phyloP scores from a whole-genome alignment of 1,139 yeast genomes.

The Blastobotrys aristatus region DNA sequence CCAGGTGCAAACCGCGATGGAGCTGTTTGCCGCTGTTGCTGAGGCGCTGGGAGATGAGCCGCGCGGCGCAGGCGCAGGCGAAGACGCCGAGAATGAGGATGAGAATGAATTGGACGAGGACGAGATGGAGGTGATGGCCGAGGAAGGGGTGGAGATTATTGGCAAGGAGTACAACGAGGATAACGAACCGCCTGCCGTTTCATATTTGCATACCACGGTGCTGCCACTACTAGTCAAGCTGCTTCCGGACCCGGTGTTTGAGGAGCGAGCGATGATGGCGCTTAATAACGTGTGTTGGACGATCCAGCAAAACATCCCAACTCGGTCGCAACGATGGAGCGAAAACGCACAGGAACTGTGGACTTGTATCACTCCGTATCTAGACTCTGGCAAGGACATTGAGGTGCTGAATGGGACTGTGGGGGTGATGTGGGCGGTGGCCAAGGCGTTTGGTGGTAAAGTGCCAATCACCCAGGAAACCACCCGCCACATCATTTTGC shows the following conservation, averaged over 20 bases:
- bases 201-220: slow-evolving; percentile 18
- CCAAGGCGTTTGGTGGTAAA: slow-evolving; percentile 43
- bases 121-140: slow-evolving; percentile 13
- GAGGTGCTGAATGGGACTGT: slow-evolving; percentile 46
- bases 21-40: slow-evolving; percentile 8
- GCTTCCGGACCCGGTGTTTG: slow-evolving; percentile 20
- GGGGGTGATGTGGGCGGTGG: slow-evolving; percentile 59
- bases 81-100: slow-evolving; percentile 14
- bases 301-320: slow-evolving; percentile 20
- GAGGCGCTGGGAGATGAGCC: slow-evolving; percentile 9
- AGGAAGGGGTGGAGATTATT: slow-evolving; percentile 3
- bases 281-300: slow-evolving; percentile 54
- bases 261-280: slow-evolving; percentile 55
- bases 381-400: slow-evolving; percentile 29
- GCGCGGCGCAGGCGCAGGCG: slow-evolving; percentile 8
- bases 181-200: slow-evolving; percentile 12
- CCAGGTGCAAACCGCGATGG: slow-evolving; percentile 41
- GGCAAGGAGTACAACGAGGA: slow-evolving; percentile 12
- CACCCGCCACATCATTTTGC: slow-evolving; percentile 10
- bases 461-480: slow-evolving; percentile 25
- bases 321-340: slow-evolving; percentile 25
- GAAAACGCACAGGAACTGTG: slow-evolving; percentile 29
- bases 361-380: slow-evolving; percentile 22
- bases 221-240: slow-evolving; percentile 21
- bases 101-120: slow-evolving; percentile 11